phyloP scores from a whole-genome alignment of 2,329 filamentous ascomycete genomes.

The Meredithiella fracta region DNA sequence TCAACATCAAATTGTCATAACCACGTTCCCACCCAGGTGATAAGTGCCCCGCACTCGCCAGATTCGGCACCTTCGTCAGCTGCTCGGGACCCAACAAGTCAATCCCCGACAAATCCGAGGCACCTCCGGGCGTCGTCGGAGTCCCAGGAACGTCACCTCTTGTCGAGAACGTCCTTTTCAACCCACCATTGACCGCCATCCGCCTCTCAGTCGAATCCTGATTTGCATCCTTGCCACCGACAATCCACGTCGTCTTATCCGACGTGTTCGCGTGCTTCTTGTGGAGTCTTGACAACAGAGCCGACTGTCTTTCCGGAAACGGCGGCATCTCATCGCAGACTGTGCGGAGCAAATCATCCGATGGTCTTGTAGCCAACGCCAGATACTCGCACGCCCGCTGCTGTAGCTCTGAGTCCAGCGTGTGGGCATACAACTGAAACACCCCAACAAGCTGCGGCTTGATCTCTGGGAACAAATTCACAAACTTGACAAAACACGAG shows the following conservation, averaged over 20 bases:
- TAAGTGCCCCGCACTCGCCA: constrained; percentile 81
- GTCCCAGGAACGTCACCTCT: constrained; percentile 32
- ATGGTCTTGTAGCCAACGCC: constrained; percentile 65
- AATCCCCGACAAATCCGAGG: constrained; percentile 56
- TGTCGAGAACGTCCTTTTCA: constrained; percentile 72
- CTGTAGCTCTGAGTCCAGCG: constrained; percentile 85
- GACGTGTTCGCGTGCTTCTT: constrained; percentile 86
- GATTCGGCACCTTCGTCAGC: constrained; percentile 57
- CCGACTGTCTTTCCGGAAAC: constrained; percentile 87
- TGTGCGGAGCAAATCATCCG: constrained; percentile 80
- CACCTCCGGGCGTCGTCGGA: constrained; percentile 25
- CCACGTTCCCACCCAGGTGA: constrained; percentile 90
- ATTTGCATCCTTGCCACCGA: constrained; percentile 93
- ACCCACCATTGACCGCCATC: constrained; percentile 61
- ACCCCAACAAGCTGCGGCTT: constrained; percentile 85
- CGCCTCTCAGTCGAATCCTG: constrained; percentile 62
- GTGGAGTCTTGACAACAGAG: constrained; percentile 77
- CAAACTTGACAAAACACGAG: constrained; percentile 91
- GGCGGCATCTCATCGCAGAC: constrained; percentile 98
- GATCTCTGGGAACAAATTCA: constrained; percentile 97
- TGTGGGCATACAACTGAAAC: constrained; percentile 85
- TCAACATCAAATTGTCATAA: constrained; percentile 66
- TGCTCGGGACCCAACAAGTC: constrained; percentile 50
- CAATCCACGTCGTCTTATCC: constrained; percentile 92
- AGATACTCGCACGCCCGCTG: constrained; percentile 94